Percentiles rank a stretch among this genome's conserved stretches.
Evolutionary conservation across 257 asterid genomes (phyloP).

Genomic region (Solanum neorickii): DNA sequence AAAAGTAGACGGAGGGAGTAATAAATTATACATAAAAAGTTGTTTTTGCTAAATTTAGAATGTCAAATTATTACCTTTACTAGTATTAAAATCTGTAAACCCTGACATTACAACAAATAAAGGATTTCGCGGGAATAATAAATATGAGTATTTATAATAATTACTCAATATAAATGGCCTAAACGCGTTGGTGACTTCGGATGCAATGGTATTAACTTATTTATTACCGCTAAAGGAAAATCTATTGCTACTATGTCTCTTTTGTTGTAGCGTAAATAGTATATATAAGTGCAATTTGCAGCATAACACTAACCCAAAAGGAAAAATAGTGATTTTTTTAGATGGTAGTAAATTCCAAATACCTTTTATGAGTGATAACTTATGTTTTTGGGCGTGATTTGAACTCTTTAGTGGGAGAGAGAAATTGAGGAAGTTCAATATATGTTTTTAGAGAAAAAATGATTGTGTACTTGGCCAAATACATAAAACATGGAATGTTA

Average conservation of each 20-base stretch:
- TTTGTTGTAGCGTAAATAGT: not conserved
- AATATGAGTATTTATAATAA: not conserved
- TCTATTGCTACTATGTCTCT: not conserved
- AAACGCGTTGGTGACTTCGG: not conserved
- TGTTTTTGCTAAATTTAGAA: not conserved
- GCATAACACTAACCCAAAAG: not conserved
- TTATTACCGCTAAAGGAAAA: not conserved
- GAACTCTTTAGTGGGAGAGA: not conserved
- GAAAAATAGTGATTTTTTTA: not conserved
- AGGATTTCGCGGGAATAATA: not conserved
- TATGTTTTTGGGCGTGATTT: not conserved
- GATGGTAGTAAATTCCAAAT: not conserved
- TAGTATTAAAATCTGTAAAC: not conserved
- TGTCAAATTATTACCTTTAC: not conserved
- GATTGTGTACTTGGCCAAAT: not conserved
- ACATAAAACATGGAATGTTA: not conserved
- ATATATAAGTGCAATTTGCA: not conserved
- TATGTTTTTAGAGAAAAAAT: not conserved
- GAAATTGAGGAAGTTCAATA: not conserved
- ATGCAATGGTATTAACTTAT: not conserved
- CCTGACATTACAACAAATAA: not conserved
- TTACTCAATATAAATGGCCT: not conserved
- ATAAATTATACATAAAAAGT: not conserved
- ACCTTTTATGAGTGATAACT: not conserved
- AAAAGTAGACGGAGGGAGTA: not conserved